A percentile compares a stretch with the other conserved stretches of the same genome.
phyloP scores from a whole-genome alignment of 2,329 filamentous ascomycete genomes.

The Hypoxylon sp. region DNA sequence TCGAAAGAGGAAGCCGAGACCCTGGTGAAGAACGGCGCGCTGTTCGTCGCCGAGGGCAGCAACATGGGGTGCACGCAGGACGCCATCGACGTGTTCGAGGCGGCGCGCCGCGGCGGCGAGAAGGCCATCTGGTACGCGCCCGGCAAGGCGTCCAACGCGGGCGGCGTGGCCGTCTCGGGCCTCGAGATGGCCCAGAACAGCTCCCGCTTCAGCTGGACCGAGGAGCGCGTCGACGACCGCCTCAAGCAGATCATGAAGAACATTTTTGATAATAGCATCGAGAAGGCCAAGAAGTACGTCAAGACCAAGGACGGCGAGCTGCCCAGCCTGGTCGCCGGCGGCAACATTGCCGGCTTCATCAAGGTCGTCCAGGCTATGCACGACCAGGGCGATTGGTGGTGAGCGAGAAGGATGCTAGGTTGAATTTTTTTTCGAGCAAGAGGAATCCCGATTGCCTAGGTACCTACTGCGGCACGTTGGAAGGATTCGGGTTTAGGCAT shows the following conservation, averaged over 20 bases:
- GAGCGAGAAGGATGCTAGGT: no score
- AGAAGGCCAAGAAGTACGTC: conserved; percentile 90
- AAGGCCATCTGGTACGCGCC: conserved; percentile 92
- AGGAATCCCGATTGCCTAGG: no score
- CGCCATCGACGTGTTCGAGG: conserved; percentile 93
- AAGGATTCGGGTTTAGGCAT: not conserved
- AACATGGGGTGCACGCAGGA: conserved; percentile 99
- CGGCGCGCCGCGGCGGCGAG: conserved; percentile 68
- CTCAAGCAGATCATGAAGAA: conserved; percentile 95
- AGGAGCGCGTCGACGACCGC: conserved; percentile 89
- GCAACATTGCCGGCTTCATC: conserved; percentile 97
- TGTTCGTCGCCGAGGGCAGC: conserved; percentile 93
- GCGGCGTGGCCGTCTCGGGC: conserved; percentile 95
- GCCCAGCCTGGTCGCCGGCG: conserved; percentile 89
- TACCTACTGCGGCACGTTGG: no score
- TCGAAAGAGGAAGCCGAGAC: conserved; percentile 87
- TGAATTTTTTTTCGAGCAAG: no score
- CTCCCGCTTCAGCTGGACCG: conserved; percentile 80
- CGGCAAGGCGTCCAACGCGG: conserved; percentile 96
- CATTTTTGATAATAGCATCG: conserved; percentile 88
- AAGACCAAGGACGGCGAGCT: conserved; percentile 80
- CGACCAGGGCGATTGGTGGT: conserved; percentile 96
- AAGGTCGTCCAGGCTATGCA: conserved; percentile 96
- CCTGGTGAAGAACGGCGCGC: conserved; percentile 77
- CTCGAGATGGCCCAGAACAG: conserved; percentile 99